phyloP scores from a whole-genome alignment of 352 stramenopile species.

The Phytophthora sansomeana region DNA sequence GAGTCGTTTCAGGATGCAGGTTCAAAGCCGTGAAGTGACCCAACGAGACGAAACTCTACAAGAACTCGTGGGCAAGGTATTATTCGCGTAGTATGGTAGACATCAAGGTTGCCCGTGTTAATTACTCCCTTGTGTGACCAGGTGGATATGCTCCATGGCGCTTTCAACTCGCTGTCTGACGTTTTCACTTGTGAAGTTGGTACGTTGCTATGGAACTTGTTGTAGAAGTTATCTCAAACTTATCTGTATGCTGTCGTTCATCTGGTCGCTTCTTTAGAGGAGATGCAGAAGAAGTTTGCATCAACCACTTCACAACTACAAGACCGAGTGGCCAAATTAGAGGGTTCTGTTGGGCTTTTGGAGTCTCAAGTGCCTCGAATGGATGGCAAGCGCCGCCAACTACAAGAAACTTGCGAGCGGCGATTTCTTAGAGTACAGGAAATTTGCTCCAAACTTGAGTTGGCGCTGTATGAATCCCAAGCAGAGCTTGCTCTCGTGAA shows the following conservation, averaged over 20 bases:
- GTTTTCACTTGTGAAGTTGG: slow-evolving; percentile 63
- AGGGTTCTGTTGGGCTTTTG: slow-evolving; percentile 41
- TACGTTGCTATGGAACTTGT: slow-evolving; percentile 9
- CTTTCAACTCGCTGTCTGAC: slow-evolving; percentile 68
- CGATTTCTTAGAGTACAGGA: slow-evolving; percentile 55
- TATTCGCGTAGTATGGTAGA: not conserved
- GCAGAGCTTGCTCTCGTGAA: slow-evolving; percentile 51
- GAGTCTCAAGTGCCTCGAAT: slow-evolving; percentile 44
- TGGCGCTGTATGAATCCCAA: slow-evolving; percentile 59
- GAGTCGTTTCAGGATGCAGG: slow-evolving; percentile 31
- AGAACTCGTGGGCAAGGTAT: slow-evolving; percentile 49
- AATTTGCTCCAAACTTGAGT: slow-evolving; percentile 56
- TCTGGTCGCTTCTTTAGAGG: slow-evolving; percentile 28
- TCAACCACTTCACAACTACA: slow-evolving; percentile 33
- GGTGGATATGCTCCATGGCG: slow-evolving; percentile 57
- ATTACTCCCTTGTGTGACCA: slow-evolving; percentile 15
- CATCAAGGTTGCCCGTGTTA: no score
- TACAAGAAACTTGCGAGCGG: slow-evolving; percentile 48
- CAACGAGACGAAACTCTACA: slow-evolving; percentile 61
- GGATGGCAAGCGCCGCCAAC: slow-evolving; percentile 51
- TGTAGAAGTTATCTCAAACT: not conserved
- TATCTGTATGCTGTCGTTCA: no score
- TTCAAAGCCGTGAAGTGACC: slow-evolving; percentile 50
- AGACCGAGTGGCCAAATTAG: slow-evolving; percentile 42
- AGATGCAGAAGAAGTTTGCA: slow-evolving; percentile 41